Conservation (phyloP, 2,329 filamentous ascomycete species). For the Thelonectria blattea region DNA sequence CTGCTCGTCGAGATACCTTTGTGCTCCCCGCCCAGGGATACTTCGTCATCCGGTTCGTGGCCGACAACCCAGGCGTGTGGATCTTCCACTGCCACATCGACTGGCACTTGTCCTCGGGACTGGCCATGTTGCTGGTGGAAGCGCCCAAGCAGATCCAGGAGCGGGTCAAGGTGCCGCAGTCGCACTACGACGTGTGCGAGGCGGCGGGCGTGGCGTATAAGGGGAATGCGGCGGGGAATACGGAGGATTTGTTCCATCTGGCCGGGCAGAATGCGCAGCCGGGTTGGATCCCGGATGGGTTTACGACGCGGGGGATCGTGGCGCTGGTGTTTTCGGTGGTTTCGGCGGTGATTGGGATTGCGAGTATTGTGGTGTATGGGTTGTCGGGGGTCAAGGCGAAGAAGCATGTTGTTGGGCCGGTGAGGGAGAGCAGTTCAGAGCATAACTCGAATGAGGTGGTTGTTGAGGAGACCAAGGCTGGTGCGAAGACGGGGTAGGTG, state of each 20-base stretch:
- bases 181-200: slow-evolving; percentile 64
- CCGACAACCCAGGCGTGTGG: slow-evolving; percentile 73
- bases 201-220: slow-evolving; percentile 54
- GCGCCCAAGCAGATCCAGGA: slow-evolving; percentile 68
- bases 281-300: slow-evolving; percentile 62
- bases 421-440: slow-evolving; percentile 22
- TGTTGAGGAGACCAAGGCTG: slow-evolving; percentile 2
- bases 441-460: slow-evolving; percentile 19
- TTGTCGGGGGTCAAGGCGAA: slow-evolving; percentile 11
- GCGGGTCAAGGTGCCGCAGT: slow-evolving; percentile 62
- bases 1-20: slow-evolving; percentile 73
- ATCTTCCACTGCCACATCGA: slow-evolving; percentile 83
- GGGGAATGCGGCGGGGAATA: slow-evolving; percentile 81
- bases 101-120: slow-evolving; percentile 73
- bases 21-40: slow-evolving; percentile 70
- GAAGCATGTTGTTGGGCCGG: slow-evolving; percentile 16
- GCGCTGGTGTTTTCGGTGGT: slow-evolving; percentile 77
- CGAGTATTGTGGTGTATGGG: slow-evolving; percentile 25
- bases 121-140: slow-evolving; percentile 69
- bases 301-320: slow-evolving; percentile 74
- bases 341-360: slow-evolving; percentile 67
- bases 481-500: not conserved
- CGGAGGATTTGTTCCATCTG: slow-evolving; percentile 66
- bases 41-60: slow-evolving; percentile 69
- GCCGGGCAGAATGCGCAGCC: slow-evolving; percentile 63